These are phyloP conservation scores for Poa annua DNA, from an alignment of 176 grass and related monocot genomes.

Conservation along the genomic window DNA sequence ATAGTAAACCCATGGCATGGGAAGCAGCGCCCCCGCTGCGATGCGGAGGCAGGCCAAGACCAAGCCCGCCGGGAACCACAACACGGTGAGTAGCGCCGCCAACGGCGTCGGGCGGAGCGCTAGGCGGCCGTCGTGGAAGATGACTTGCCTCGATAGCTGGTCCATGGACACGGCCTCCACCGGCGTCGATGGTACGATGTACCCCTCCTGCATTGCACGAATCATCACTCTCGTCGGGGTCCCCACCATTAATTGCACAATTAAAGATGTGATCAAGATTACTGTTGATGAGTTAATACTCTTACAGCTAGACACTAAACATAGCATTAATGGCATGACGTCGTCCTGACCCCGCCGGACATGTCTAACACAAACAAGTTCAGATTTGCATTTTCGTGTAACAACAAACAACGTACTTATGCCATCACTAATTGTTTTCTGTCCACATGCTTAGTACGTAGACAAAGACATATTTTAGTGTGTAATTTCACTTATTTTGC, in stretches of 20 bases:
- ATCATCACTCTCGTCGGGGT: background rate
- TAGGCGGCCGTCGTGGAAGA: slow-evolving; percentile 79
- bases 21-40: slow-evolving; percentile 62
- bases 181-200: slow-evolving; percentile 54
- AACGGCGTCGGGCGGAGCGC: slow-evolving; percentile 62
- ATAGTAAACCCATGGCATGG: slow-evolving; percentile 67
- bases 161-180: slow-evolving; percentile 45
- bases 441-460: too few species aligned
- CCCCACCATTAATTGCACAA: slow-evolving; percentile 6
- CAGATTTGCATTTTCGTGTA: too few species aligned
- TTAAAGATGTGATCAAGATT: slow-evolving; percentile 28
- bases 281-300: background rate
- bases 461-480: too few species aligned
- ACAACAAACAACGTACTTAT: too few species aligned
- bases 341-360: too few species aligned
- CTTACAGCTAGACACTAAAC: background rate
- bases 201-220: slow-evolving; percentile 53
- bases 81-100: slow-evolving; percentile 39
- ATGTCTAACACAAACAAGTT: too few species aligned
- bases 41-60: slow-evolving; percentile 69
- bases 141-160: slow-evolving; percentile 55
- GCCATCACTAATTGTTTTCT: too few species aligned
- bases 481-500: too few species aligned
- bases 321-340: too few species aligned
- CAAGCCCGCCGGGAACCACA: slow-evolving; percentile 68